A percentile compares a stretch with the other conserved stretches of the same genome.
Conservation (phyloP, 2,329 filamentous ascomycete genomes). For the Zarea fungicola region DNA sequence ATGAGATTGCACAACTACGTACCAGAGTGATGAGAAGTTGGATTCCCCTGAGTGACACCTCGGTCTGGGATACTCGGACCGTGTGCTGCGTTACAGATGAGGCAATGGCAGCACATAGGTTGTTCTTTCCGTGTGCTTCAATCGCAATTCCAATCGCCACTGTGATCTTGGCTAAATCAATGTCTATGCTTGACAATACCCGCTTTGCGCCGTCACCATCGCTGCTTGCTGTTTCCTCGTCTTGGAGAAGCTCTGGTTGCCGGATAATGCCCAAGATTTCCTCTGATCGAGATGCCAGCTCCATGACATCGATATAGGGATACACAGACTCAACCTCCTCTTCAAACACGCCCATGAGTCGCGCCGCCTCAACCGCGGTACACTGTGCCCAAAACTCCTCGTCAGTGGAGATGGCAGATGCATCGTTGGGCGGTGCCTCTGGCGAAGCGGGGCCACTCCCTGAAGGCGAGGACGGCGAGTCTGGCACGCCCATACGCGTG, state of each 20-base stretch:
- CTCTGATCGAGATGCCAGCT: constrained; percentile 21
- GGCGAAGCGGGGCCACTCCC: neutral
- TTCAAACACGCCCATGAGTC: constrained; percentile 32
- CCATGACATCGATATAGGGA: constrained; percentile 27
- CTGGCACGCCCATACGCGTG: constrained; percentile 30
- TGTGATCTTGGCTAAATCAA: constrained; percentile 30
- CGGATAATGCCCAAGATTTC: constrained; percentile 24
- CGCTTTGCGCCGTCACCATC: neutral
- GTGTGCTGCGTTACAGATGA: constrained; percentile 25
- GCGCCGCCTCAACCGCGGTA: constrained; percentile 22
- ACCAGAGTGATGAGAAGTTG: constrained; percentile 29
- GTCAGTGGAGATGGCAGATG: constrained; percentile 13
- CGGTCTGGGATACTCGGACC: constrained; percentile 23
- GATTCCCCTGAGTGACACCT: constrained; percentile 30
- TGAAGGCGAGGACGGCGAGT: constrained; percentile 4
- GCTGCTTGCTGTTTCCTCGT: too few relatives aligned
- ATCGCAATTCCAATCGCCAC: constrained; percentile 28
- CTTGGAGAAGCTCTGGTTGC: constrained; percentile 3
- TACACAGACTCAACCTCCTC: constrained; percentile 35
- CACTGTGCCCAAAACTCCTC: constrained; percentile 21
- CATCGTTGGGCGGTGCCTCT: constrained; percentile 20
- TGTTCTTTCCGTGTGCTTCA: constrained; percentile 27
- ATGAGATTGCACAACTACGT: neutral
- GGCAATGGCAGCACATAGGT: constrained; percentile 24
- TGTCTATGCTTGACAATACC: constrained; percentile 20